These are phyloP conservation scores for Agaricus subrufescens DNA, from an alignment of 768 basidiomycete genomes.

Conservation along the genomic window DNA sequence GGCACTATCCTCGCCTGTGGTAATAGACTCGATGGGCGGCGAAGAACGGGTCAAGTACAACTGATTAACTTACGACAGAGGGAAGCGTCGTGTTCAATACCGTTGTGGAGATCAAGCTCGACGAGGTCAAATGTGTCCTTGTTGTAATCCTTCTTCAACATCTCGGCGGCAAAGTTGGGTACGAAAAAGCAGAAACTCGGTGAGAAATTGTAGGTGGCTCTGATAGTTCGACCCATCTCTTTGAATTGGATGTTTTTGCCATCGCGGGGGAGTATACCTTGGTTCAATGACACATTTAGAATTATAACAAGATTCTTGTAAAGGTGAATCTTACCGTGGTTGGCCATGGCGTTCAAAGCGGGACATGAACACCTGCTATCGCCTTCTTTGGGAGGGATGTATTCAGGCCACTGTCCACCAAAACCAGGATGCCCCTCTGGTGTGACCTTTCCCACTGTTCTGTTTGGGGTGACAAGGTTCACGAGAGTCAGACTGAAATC, in stretches of 20 bases:
- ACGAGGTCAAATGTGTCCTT: constrained; percentile 60
- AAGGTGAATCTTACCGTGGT: constrained; percentile 54
- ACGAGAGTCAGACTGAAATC: constrained; percentile 45
- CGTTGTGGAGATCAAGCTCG: constrained; percentile 70
- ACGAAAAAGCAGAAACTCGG: constrained; percentile 66
- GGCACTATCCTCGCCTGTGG: constrained; percentile 48
- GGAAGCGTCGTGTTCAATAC: constrained; percentile 69
- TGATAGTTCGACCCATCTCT: constrained; percentile 38
- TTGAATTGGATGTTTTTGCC: constrained; percentile 67
- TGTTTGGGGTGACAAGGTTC: constrained; percentile 49
- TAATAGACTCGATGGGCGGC: neutral
- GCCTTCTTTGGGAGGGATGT: constrained; percentile 46
- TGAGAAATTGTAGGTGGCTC: constrained; percentile 64
- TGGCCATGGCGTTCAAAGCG: constrained; percentile 76
- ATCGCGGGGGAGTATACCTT: constrained; percentile 61
- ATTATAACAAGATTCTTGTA: neutral
- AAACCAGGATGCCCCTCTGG: constrained; percentile 51
- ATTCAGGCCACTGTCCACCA: constrained; percentile 68
- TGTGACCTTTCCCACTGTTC: constrained; percentile 49
- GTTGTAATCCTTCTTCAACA: constrained; percentile 52
- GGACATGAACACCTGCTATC: constrained; percentile 76
- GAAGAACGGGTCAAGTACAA: neutral
- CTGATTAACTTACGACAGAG: constrained; percentile 46
- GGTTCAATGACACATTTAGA: neutral
- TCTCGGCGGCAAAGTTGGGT: constrained; percentile 51